These are phyloP conservation scores for Colletotrichum costaricense DNA, from an alignment of 2,329 filamentous ascomycete genomes.

Conservation along the genomic window DNA sequence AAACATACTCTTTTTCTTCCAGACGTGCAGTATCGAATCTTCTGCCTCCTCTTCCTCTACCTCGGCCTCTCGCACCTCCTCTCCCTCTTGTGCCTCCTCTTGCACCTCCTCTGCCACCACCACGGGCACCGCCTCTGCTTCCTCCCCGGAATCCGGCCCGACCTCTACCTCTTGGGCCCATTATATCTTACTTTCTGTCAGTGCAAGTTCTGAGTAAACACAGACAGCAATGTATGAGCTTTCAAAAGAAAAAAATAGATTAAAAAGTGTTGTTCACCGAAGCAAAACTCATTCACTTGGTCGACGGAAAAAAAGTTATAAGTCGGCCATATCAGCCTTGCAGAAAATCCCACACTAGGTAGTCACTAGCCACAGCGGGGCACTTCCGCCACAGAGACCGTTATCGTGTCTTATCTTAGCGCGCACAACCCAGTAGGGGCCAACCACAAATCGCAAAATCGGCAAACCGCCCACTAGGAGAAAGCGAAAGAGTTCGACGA, in stretches of 20 bases:
- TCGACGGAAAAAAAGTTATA: conserved; percentile 35
- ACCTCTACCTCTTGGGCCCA: conserved; percentile 41
- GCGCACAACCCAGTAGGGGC: conserved; percentile 62
- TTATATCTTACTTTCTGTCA: not conserved
- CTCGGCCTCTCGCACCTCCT: conserved; percentile 45
- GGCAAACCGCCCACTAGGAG: conserved; percentile 45
- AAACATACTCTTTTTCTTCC: conserved; percentile 53
- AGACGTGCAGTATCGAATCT: conserved; percentile 51
- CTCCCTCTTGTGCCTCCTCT: conserved; percentile 49
- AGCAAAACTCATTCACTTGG: conserved; percentile 5
- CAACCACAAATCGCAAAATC: conserved; percentile 58
- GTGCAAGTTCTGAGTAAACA: too few relatives aligned
- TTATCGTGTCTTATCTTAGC: conserved; percentile 58
- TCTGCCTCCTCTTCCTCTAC: conserved; percentile 43
- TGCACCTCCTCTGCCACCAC: conserved; percentile 46
- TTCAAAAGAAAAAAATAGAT: not conserved
- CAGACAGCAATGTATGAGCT: not conserved
- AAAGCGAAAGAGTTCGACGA: conserved; percentile 43
- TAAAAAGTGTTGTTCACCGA: not conserved
- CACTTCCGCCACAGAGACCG: conserved; percentile 36
- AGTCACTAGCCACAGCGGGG: conserved; percentile 38
- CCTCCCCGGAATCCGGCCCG: conserved; percentile 42
- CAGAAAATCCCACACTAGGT: conserved; percentile 36
- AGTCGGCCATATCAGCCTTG: conserved; percentile 35
- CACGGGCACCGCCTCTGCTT: conserved; percentile 38